Conservation (phyloP, 495 filamentous ascomycete genomes). For the Cairneyella variabilis region DNA sequence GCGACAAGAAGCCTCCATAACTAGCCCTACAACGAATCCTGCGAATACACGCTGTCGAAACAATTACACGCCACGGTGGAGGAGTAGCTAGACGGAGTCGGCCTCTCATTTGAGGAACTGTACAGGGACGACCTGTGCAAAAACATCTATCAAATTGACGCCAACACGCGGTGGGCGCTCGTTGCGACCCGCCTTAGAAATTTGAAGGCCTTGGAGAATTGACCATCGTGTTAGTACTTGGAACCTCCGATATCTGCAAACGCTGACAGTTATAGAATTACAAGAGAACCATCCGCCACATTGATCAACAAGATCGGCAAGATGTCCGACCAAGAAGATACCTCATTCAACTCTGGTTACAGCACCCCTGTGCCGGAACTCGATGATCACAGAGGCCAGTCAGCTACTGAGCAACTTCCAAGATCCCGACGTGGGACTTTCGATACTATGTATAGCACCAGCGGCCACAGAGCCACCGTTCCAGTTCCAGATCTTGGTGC, state of each 20-base stretch:
- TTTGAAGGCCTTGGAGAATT: conserved; percentile 13
- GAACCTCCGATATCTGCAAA: neutral
- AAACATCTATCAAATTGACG: conserved; percentile 28
- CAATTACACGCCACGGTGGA: conserved; percentile 3
- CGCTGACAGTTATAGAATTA: neutral
- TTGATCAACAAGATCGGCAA: too few species aligned
- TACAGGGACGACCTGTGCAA: conserved; percentile 30
- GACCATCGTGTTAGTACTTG: neutral
- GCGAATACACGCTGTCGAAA: conserved; percentile 5
- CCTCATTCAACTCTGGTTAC: conserved; percentile 43
- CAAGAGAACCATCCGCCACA: too few species aligned
- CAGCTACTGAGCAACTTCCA: conserved; percentile 57
- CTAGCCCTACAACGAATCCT: conserved; percentile 42
- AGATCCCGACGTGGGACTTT: conserved; percentile 51
- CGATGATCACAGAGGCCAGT: conserved; percentile 87
- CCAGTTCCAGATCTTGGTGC: conserved; percentile 37
- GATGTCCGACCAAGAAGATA: conserved; percentile 58
- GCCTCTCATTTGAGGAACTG: conserved; percentile 13
- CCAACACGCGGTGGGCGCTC: conserved; percentile 29
- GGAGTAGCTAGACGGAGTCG: neutral
- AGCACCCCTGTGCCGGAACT: conserved; percentile 83
- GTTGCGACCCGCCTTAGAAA: conserved; percentile 26
- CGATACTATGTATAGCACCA: conserved; percentile 46
- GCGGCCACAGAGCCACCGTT: conserved; percentile 23
- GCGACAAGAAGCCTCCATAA: conserved; percentile 98